phyloP scores from a whole-genome alignment of 176 grass and related monocot genomes.

The bread wheat (Triticum aestivum) region DNA sequence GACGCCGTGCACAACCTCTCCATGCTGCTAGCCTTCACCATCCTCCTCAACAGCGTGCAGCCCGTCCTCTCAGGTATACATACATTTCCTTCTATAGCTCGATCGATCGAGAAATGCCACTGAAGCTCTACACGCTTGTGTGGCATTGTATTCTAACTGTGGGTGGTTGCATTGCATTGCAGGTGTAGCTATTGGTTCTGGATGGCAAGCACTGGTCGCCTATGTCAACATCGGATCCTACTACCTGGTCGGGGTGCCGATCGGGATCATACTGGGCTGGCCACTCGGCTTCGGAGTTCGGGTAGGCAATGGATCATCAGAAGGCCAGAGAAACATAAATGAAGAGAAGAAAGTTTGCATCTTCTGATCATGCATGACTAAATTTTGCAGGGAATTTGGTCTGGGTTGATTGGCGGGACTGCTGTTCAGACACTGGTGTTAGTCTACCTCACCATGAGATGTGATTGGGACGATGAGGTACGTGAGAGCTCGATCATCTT shows the following conservation, averaged over 20 bases:
- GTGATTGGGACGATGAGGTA: constrained; percentile 65
- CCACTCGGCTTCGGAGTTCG: constrained; percentile 37
- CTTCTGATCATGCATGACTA: not conserved
- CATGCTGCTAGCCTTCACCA: constrained; percentile 46
- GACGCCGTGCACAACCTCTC: constrained; percentile 37
- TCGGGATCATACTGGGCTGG: constrained; percentile 50
- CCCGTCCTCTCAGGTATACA: constrained; percentile 47
- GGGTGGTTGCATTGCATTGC: constrained; percentile 22
- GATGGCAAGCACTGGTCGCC: constrained; percentile 57
- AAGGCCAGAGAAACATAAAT: not conserved
- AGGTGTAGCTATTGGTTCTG: constrained; percentile 66
- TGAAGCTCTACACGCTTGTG: not conserved
- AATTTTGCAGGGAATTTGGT: constrained; percentile 64
- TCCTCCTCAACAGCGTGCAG: constrained; percentile 62
- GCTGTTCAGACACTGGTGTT: constrained; percentile 51
- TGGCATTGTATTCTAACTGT: not conserved
- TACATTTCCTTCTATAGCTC: not conserved
- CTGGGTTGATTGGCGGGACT: constrained; percentile 56
- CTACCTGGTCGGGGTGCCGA: constrained; percentile 57
- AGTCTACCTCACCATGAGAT: constrained; percentile 38
- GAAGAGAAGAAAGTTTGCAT: not conserved
- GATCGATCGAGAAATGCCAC: not conserved
- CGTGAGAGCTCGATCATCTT: not conserved
- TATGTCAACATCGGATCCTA: constrained; percentile 66
- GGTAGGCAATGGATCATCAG: constrained; percentile 8